phyloP scores from a whole-genome alignment of 2,329 filamentous ascomycete species.

The Talaromyces sp. region DNA sequence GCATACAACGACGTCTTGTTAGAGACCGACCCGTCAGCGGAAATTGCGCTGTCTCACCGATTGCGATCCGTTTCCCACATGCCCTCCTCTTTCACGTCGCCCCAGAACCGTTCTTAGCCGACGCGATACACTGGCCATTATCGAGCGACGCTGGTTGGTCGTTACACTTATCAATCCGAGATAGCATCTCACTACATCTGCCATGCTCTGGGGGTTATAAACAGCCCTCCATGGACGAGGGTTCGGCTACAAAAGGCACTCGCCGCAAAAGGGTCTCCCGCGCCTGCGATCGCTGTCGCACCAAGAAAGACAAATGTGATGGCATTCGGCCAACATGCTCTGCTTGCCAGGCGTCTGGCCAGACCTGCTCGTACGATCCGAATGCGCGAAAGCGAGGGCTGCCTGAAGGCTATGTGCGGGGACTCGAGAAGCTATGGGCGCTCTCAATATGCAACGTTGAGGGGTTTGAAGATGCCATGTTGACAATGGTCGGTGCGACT shows the following conservation, averaged over 20 bases:
- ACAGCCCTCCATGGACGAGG: slow-evolving; percentile 33
- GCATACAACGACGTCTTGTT: not conserved
- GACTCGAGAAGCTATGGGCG: slow-evolving; percentile 42
- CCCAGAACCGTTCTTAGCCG: not conserved
- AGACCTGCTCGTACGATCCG: slow-evolving; percentile 40
- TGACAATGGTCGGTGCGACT: slow-evolving; percentile 32
- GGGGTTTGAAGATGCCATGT: slow-evolving; percentile 38
- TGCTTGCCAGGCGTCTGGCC: slow-evolving; percentile 34
- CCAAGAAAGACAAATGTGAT: slow-evolving; percentile 43
- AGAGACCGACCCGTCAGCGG: not conserved
- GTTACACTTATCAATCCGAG: not conserved
- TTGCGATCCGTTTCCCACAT: not conserved
- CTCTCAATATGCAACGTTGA: slow-evolving; percentile 40
- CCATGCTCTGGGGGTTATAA: slow-evolving; percentile 17
- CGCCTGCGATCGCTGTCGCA: slow-evolving; percentile 42
- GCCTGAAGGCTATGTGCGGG: slow-evolving; percentile 43
- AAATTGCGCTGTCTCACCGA: not conserved
- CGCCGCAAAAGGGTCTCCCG: slow-evolving; percentile 42
- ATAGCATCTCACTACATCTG: slow-evolving; percentile 13
- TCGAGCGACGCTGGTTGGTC: not conserved
- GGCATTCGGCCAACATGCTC: slow-evolving; percentile 39
- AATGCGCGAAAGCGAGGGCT: slow-evolving; percentile 41
- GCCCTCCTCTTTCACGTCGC: not conserved
- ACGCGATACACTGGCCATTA: not conserved
- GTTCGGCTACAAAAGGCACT: slow-evolving; percentile 30